A percentile compares a stretch with the other conserved stretches of the same genome.
Conservation (phyloP, 108 stramenopile genomes). For the Cyclotella sp. region DNA sequence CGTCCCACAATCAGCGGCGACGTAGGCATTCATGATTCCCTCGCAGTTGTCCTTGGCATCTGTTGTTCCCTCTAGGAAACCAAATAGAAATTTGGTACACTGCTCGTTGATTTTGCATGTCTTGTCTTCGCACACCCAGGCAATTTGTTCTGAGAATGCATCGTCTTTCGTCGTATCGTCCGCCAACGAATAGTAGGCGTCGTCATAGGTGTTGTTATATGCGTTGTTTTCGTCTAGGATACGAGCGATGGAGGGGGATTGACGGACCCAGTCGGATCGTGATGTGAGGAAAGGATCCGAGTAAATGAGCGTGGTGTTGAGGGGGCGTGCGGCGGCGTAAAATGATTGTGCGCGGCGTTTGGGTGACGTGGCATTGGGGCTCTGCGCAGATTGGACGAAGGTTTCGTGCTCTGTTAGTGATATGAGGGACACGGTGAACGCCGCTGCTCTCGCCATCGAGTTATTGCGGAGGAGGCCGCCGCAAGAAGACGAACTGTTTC, state of each 20-base stretch:
- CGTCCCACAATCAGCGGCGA: conserved; percentile 68
- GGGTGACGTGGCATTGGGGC: neutral
- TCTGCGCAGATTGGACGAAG: neutral
- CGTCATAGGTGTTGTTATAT: conserved; percentile 17
- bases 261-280: conserved; percentile 34
- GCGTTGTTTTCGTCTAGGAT: conserved; percentile 24
- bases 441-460: neutral
- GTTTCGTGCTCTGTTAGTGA: neutral
- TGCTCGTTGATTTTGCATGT: conserved; percentile 56
- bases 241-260: conserved; percentile 28
- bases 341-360: neutral
- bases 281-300: neutral
- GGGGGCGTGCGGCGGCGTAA: neutral
- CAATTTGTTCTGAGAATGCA: conserved; percentile 9
- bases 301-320: conserved; percentile 6
- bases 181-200: conserved; percentile 1
- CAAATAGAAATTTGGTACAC: conserved; percentile 70
- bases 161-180: conserved; percentile 10
- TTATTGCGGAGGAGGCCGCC: neutral
- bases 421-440: conserved; percentile 1
- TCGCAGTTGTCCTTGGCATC: conserved; percentile 85
- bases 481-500: neutral
- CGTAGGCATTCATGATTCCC: conserved; percentile 80
- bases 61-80: conserved; percentile 85
- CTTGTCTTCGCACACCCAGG: conserved; percentile 38